These are phyloP conservation scores for Lactarius sanguifluus DNA, from an alignment of 768 basidiomycete species.

Conservation along the genomic window DNA sequence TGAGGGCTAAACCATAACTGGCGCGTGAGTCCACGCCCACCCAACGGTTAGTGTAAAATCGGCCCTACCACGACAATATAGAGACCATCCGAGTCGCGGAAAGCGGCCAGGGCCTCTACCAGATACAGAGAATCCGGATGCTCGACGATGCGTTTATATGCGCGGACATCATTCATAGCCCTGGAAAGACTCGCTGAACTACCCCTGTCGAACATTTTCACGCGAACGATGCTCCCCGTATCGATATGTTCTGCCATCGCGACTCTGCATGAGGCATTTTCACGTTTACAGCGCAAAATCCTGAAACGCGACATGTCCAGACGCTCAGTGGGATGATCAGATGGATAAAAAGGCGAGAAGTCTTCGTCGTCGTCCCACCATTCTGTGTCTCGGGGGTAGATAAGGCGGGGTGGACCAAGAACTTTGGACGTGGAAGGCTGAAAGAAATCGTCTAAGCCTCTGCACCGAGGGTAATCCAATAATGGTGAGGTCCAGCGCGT, in stretches of 20 bases:
- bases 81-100: not conserved
- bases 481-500: not conserved
- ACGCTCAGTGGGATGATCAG: not conserved
- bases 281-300: not conserved
- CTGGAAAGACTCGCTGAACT: not conserved
- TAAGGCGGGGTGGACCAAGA: not conserved
- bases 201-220: conserved; percentile 12
- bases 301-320: not conserved
- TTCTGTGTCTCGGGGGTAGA: conserved; percentile 1
- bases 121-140: conserved; percentile 7
- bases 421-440: not conserved
- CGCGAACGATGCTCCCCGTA: conserved; percentile 8
- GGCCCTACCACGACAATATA: conserved; percentile 11
- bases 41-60: not conserved
- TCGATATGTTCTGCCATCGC: not conserved
- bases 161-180: conserved; percentile 9
- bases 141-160: conserved; percentile 8
- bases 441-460: not conserved
- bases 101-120: conserved; percentile 16
- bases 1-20: not conserved
- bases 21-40: not conserved
- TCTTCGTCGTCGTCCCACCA: conserved; percentile 17
- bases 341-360: conserved; percentile 5
- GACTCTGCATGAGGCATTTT: conserved; percentile 4
- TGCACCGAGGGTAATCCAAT: not conserved